Conservation (phyloP, 129 eudicot genomes). For the Sambucus nigra region DNA sequence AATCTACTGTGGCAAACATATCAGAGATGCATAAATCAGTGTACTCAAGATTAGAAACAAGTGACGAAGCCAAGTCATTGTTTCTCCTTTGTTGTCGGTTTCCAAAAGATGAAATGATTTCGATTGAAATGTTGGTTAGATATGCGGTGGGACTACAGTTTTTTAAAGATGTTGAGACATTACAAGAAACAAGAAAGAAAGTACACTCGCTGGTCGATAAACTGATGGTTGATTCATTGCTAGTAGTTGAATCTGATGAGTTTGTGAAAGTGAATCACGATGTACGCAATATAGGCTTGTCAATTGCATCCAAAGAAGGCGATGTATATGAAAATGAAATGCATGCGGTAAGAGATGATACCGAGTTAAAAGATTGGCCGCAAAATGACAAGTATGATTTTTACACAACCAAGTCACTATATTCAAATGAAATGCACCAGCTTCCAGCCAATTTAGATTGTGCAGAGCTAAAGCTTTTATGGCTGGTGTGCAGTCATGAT, state of each 20-base stretch:
- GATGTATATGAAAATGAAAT: too few relatives aligned
- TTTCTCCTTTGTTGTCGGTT: constrained; percentile 18
- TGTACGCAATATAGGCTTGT: constrained; percentile 5
- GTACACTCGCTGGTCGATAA: neutral
- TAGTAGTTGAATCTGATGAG: neutral
- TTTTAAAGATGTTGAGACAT: neutral
- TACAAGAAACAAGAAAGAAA: constrained; percentile 11
- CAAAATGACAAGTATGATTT: neutral
- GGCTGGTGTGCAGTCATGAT: neutral
- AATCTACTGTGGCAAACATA: neutral
- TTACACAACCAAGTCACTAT: neutral
- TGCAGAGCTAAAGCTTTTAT: constrained; percentile 8
- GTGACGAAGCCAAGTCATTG: constrained; percentile 7
- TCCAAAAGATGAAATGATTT: constrained; percentile 3
- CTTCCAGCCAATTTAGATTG: neutral
- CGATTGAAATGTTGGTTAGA: constrained; percentile 7
- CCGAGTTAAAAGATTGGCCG: constrained; percentile 9
- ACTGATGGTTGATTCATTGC: neutral
- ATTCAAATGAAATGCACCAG: neutral
- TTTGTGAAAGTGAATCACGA: constrained; percentile 17
- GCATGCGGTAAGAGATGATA: constrained; percentile 3
- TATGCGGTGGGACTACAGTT: constrained; percentile 11
- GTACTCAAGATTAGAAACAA: neutral
- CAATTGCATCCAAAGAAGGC: constrained; percentile 1
- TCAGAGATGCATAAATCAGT: neutral